Conservation (phyloP, 805 yeast genomes). For the Saccharomycopsis amapae region DNA sequence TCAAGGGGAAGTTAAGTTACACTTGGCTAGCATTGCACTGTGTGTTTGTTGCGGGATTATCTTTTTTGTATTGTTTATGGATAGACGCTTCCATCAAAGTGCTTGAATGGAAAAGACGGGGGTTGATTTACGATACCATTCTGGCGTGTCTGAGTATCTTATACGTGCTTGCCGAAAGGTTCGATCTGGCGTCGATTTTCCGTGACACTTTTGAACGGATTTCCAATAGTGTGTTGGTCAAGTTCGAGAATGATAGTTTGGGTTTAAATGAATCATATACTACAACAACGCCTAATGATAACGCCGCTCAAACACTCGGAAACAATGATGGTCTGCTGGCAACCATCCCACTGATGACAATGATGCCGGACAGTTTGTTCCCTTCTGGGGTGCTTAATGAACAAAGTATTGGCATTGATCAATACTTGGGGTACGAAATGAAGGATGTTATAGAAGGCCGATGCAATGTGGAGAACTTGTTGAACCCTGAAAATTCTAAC, state of each 20-base stretch:
- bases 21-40: conserved; percentile 31
- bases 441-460: background rate
- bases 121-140: conserved; percentile 28
- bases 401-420: conserved; percentile 22
- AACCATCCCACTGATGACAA: background rate
- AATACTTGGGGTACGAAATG: conserved; percentile 17
- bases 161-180: conserved; percentile 28
- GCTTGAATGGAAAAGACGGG: conserved; percentile 25
- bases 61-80: conserved; percentile 31
- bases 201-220: conserved; percentile 28
- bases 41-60: conserved; percentile 28
- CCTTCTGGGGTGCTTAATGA: conserved; percentile 14
- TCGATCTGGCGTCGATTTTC: conserved; percentile 26
- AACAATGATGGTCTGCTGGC: too few relatives aligned
- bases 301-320: background rate
- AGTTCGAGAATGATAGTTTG: background rate
- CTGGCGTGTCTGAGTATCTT: conserved; percentile 28
- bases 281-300: background rate
- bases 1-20: conserved; percentile 26
- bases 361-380: background rate
- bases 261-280: background rate
- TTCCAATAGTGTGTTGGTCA: conserved; percentile 21
- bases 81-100: conserved; percentile 25
- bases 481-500: background rate
- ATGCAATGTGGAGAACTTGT: conserved; percentile 9